These are phyloP conservation scores for Trametes sanguinea DNA, from an alignment of 768 basidiomycete genomes.

Conservation along the genomic window DNA sequence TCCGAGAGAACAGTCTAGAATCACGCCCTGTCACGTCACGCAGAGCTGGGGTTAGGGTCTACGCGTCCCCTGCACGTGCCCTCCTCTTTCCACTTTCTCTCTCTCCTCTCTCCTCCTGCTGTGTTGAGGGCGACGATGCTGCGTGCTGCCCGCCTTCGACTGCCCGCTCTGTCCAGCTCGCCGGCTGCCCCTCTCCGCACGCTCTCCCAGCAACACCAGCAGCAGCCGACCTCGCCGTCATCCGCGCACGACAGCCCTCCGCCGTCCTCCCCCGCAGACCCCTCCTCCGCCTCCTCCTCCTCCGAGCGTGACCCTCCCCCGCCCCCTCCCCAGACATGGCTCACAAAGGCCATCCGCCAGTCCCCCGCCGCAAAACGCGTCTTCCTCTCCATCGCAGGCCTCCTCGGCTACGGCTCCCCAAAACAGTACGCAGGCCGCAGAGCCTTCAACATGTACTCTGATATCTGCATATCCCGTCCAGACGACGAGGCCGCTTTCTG, in stretches of 20 bases:
- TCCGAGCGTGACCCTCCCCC: neutral
- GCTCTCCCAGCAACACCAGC: no score
- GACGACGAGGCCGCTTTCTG: slow-evolving; percentile 66
- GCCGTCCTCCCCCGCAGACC: neutral
- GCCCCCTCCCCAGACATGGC: slow-evolving; percentile 42
- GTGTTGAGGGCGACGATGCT: no score
- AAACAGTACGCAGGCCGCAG: slow-evolving; percentile 63
- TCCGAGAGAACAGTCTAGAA: slow-evolving; percentile 37
- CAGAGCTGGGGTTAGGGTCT: neutral
- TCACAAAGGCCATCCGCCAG: slow-evolving; percentile 53
- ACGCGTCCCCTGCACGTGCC: neutral
- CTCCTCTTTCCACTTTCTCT: no score
- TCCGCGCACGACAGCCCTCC: no score
- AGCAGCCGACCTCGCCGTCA: no score
- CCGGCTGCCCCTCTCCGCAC: no score
- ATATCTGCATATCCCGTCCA: slow-evolving; percentile 54
- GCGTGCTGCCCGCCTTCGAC: no score
- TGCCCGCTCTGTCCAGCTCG: no score
- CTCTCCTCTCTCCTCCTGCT: no score
- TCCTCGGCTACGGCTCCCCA: slow-evolving; percentile 61
- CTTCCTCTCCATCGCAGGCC: slow-evolving; percentile 50
- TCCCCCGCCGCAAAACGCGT: slow-evolving; percentile 48
- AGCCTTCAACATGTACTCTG: slow-evolving; percentile 58
- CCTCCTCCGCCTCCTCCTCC: neutral
- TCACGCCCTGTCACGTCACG: slow-evolving; percentile 22